Base-by-base conservation (phyloP, 2,329 filamentous ascomycete genomes). In the Fusarium stilboides region DNA sequence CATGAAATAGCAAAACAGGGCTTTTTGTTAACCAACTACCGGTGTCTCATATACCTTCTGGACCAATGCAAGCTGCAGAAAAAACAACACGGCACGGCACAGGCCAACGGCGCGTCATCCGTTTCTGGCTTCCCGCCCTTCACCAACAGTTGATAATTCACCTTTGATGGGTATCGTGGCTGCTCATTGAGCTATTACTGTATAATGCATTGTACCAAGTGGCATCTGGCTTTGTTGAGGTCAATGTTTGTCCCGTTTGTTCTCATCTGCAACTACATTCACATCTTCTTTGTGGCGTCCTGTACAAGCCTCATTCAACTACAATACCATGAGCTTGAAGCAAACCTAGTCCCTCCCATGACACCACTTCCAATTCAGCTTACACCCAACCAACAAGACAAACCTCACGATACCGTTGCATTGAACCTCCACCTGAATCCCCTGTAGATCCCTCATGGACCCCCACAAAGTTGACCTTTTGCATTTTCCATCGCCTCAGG, bases 401-500 rank as follows among this genome's bases (percentile, higher is more conserved):
- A 53, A 53, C 39, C 55, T 40, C 26, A 39, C 59, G 33, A 62
- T 64, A 54, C 42, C 60, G 53, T 59, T 57, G 49, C 56, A 65
- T 57, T 53, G 22, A 22, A 37, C 45, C 55, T 52, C 59, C 59
- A 47, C 42, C 34, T 15, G 10, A 24, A 36, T 39, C 52, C 58
- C 54, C 58, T 49, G 39, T 45, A 59, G 47, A 46, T 49, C 57
- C 36, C 40, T 40, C 28, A 43, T 4, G 8, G 34, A 50, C 33
- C 47, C 55, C 49, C 55, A 44, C 49, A 40, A 34, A 44, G 33
- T n/a, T 31, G 24, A 37, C 46, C 42, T 31, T 61, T 46, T 3
- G 15, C 55, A 64, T 58, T 65, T 58, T 57, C 31, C 42, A 39
- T 58, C 62, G 59, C 62, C 12, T 65, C 60, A 31, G 43, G 62